These are phyloP conservation scores for Sicyos baderoa DNA, from an alignment of 306 rosid genomes.

Conservation along the genomic window DNA sequence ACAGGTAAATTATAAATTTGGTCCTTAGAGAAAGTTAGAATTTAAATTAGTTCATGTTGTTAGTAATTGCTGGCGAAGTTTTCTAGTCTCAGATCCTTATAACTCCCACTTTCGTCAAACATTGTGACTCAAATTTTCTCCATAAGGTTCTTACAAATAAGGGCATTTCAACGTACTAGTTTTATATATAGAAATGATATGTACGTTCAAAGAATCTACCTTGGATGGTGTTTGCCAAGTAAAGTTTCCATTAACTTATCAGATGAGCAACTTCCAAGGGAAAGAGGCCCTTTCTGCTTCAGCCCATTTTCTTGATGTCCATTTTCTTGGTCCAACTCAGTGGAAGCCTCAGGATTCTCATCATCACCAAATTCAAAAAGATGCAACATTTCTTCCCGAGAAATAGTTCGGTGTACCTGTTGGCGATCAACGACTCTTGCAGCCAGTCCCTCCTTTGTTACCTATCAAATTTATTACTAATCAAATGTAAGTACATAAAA, in stretches of 20 bases:
- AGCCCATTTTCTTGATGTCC: slow-evolving; percentile 35
- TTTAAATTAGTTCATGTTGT: no score
- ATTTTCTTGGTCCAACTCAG: slow-evolving; percentile 42
- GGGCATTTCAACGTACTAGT: neutral
- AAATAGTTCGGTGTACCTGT: slow-evolving; percentile 83
- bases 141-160: neutral
- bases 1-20: no score
- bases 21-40: no score
- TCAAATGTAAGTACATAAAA: neutral
- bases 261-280: slow-evolving; percentile 70
- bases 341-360: slow-evolving; percentile 59
- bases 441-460: slow-evolving; percentile 96
- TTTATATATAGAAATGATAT: neutral
- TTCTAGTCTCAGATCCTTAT: neutral
- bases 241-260: slow-evolving; percentile 89
- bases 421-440: slow-evolving; percentile 97
- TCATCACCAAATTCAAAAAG: slow-evolving; percentile 97
- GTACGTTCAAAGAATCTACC: slow-evolving; percentile 35
- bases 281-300: slow-evolving; percentile 42
- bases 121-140: neutral
- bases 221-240: slow-evolving; percentile 66
- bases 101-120: neutral
- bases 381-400: slow-evolving; percentile 96
- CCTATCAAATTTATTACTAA: slow-evolving; percentile 37
- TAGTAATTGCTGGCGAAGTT: neutral